Base-by-base conservation (phyloP, 1,284 basidiomycete genomes). In the Uromyces viciae-fabae region DNA sequence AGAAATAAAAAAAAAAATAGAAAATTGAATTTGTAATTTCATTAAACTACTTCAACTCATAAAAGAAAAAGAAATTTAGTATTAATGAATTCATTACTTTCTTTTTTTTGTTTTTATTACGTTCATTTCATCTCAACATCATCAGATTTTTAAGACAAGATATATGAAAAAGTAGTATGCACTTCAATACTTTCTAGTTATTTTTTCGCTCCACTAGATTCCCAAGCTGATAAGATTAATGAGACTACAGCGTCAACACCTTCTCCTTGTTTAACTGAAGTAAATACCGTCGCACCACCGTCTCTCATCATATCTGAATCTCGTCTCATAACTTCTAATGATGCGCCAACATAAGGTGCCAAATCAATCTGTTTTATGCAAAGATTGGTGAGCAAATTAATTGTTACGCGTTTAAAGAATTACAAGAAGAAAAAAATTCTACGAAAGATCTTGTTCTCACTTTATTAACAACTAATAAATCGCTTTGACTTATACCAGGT, bases 391-490 rank as follows among this genome's bases (percentile, higher is more conserved):
- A 52, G 52, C 25, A 7, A 49, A 64, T n/a, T n/a, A 8, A 1
- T 8, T 3, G 7, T 66, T n/a, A 15, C 33, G 56, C 33, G 62
- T 25, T 25, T 5, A 52, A 46, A 52, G n/a, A 36, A 22, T 36
- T 31, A 8, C 33, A 14, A 22, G 11, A 64, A 31, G n/a, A 14
- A 17, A 40, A 8, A 49, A 15, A 0, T 36, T 1, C 5, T 31
- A 82, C n/a, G n/a, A n/a, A n/a, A n/a, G n/a, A n/a, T n/a, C n/a
- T n/a, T n/a, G n/a, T n/a, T n/a, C 87, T 82, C 66, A 92, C 94
- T 89, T 98, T 98, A 89, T 99, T 99, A 84, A 99, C 91, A 36
- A 99, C 91, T 72, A 99, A 88, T 43, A 99, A 88, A 87, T 99
- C 96, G 1, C 94, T 85, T 83, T 88, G 87, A 0, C 94, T 94